Base-by-base conservation (phyloP, 129 eudicot species). In the Flaveria linearis region DNA sequence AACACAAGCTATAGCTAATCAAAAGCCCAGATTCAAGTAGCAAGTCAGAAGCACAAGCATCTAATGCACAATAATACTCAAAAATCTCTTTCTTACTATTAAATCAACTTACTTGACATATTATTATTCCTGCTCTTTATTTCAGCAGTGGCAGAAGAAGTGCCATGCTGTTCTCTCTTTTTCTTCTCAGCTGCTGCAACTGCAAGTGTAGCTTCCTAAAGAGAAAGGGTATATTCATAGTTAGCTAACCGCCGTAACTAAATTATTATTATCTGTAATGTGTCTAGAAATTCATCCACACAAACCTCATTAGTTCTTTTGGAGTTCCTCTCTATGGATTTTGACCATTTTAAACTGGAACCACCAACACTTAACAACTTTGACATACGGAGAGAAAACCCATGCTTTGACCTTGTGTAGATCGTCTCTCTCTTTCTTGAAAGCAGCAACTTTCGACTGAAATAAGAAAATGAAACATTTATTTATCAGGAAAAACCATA, bases 281-380 rank as follows among this genome's bases (percentile, higher is more conserved):
- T 36, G 13, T 39, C 65, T 12, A 57, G 6, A 30, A 23, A 23
- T 47, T 13, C 73, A 80, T 43, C 20, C 4, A 16, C 16, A 82
- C 91, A 56, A 69, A 94, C 98, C 98, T 89, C 88, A 73, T 88
- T 86, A 83, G 88, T 96, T 81, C 85, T 87, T 85, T 80, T 91
- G 8, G 96, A 88, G 68, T 86, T 88, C 73, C 46, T 87, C 55
- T 94, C 98, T 62, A 91, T 85, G 63, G 98, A 91, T 72, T 88
- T 94, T 75, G 98, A 91, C 98, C 98, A 94, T 81, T 94, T 94
- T 71, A 94, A 84, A 88, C 95, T 84, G 52, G 93, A 79, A 26
- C 98, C 97, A 67, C 89, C 88, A 73, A 94, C 87, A 83, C 98
- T 85, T 63, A 89, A 41, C 50, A 94, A 83, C 86, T 94, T 94